These are phyloP conservation scores for Isoetes taiwanensis DNA, from an alignment of 75 land plant species.

Conservation along the genomic window DNA sequence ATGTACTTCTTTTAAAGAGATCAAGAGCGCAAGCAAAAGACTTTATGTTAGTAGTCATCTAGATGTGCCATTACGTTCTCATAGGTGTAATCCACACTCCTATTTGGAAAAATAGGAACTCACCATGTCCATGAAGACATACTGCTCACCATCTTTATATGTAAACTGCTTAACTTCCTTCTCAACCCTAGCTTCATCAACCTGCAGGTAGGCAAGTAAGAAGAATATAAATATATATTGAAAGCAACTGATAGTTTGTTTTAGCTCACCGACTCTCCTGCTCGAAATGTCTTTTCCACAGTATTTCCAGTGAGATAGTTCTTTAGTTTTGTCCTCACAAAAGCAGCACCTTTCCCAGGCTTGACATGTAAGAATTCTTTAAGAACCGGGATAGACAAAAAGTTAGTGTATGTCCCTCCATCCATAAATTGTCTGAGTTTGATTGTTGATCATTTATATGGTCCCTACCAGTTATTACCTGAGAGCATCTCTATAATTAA, in stretches of 20 bases:
- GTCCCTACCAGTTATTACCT: too few species aligned
- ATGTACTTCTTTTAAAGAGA: too few species aligned
- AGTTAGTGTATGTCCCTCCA: background rate
- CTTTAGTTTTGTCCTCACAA: constrained; percentile 81
- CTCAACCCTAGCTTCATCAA: constrained; percentile 51
- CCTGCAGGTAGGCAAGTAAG: constrained; percentile 22
- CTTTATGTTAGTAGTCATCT: too few species aligned
- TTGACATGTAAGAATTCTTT: constrained; percentile 96
- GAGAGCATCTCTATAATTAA: background rate
- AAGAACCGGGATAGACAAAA: constrained; percentile 2
- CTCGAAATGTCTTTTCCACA: constrained; percentile 88
- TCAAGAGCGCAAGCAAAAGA: too few species aligned
- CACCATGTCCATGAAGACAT: constrained; percentile 97
- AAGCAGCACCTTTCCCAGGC: constrained; percentile 98
- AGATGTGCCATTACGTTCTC: too few species aligned
- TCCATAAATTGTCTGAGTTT: too few species aligned
- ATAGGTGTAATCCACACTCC: too few species aligned
- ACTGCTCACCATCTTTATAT: constrained; percentile 82
- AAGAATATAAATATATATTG: background rate
- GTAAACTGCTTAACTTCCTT: constrained; percentile 89
- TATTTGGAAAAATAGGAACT: too few species aligned
- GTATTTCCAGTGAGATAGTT: constrained; percentile 83
- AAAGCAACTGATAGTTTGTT: too few species aligned
- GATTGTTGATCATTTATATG: too few species aligned
- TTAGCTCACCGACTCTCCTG: constrained; percentile 68